Base-by-base conservation (phyloP, 2,329 filamentous ascomycete species). In the Aspergillus brasiliensis region DNA sequence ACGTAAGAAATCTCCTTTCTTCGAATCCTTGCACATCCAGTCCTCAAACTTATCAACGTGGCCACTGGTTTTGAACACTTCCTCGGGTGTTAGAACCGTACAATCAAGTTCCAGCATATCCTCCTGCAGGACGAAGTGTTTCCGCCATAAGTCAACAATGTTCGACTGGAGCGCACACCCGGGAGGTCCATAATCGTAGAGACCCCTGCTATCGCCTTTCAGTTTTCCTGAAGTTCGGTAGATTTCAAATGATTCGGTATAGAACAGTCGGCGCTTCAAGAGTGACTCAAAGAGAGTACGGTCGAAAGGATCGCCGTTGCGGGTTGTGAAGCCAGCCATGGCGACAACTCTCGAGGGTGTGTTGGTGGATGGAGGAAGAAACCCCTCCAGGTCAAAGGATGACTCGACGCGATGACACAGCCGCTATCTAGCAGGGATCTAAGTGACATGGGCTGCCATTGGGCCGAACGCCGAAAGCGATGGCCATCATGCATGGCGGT, bases 21-120 rank as follows among this genome's bases (percentile, higher is more conserved):
- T 96, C 64, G 93, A 91, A 78, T 99, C 95, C 79, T 96, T 97
- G 88, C 91, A 97, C 93, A 98, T 97, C 91, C 91, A 98, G 78
- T 98, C 94, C 78, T 92, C 91, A 73, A 98, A 98, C 79, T 96
- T 96, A 78, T 97, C 94, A 65, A 98, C 95, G 80, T 99, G 95
- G 65, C 95, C 95, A 76, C 88, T 91, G 55, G 94, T 97, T 85
- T 98, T 96, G 73, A 99, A 86, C 37, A 99, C 91, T 48, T 95
- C 91, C 71, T 95, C 88, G 28, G 95, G 95, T 38, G 95, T 99
- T 73, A 99, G 80, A 80, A 94, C 95, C 34, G 91, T 95, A 81
- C 92, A 96, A 81, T 97, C 93, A 65, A 97, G 88, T 81, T 96
- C 92, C 67, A 96, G 87, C 92, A 97, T 97, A 75, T 96, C 91